Evolutionary conservation across 495 filamentous ascomycete species (phyloP), one percentile per base, ranked within the genome.

Genomic region (Aspergillus steynii): DNA sequence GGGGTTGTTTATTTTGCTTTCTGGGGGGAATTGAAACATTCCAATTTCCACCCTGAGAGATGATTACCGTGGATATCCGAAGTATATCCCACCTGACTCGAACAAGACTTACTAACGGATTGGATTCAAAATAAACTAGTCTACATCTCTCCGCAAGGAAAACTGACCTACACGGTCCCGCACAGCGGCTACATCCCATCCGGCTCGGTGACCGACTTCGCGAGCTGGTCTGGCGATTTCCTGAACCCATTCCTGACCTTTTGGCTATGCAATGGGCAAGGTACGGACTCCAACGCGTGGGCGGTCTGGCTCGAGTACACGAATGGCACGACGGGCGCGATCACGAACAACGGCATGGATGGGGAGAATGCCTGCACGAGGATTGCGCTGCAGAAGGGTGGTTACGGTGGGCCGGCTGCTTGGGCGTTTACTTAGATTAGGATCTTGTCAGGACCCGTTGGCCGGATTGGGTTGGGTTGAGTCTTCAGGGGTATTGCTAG

Each of bases 241-340:
- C 32, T 49, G 32, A 57, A 49, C 27, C 55, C 55, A 4, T 57
- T 57, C 42, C 31, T 57, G 37, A 57, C 55, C 29, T 57, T 26
- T 9, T 48, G 37, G 34, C 25, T 49, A 4, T 57, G 37, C 55
- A 31, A 29, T 29, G 25, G 6, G 9, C 37, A 42, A 8, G 37
- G 37, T 12, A 42, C 12, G 37, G 37, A 48, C 7, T 5, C 37
- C 20, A 57, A 2, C 34, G n/a, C 37, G 4, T 57, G 55, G 55
- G 9, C 10, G 25, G 28, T 57, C n/a, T 28, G 32, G 32, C 37
- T 57, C 25, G 55, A 57, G 42, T 55, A 57, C 25, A 49, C 42
- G 8, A 57, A 57, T 49, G 55, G 34, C 4, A 57, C 55, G 37
- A 57, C 55, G 14, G 55, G 55, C 14, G 45, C 42, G 15, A 57